Base-by-base conservation (phyloP, 2,329 filamentous ascomycete species). In the Alternaria conjuncta region DNA sequence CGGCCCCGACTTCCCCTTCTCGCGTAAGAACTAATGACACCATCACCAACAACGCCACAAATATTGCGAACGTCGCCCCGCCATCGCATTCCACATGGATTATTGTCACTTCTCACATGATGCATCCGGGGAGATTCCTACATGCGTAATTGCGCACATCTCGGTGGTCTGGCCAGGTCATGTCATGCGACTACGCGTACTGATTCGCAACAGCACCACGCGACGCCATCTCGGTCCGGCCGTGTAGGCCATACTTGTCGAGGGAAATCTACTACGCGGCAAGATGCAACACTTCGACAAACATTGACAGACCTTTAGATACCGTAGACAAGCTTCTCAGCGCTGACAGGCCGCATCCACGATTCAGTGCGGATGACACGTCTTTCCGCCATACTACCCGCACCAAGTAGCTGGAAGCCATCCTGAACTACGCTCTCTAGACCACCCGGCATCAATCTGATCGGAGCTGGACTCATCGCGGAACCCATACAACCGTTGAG, bases 331-430 rank as follows among this genome's bases (percentile, higher is more conserved):
- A 82, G 54, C 68, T 83, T 84, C 68, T 84, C 81, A 0, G 71
- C 80, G 57, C 81, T 81, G 1, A 84, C 70, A 0, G 81, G 79
- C 2, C 66, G 71, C 80, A 83, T 82, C 55, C 75, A 76, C 1
- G 71, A 70, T 54, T 80, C 74, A 1, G 15, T 15, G 3, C 75
- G 72, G 8, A 58, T 45, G 3, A 20, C 57, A n/a, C 55, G 49
- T 10, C 77, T 70, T 13, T 65, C 68, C 1, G 66, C 66, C 32
- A 82, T 75, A 10, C 58, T 63, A 6, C 70, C 70, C 13, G 65
- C 30, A 13, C 72, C 72, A 41, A 53, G 49, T 50, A 75, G 55
- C 43, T 23, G 47, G 47, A 74, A 53, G 13, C 30, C 49, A 75
- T 8, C 71, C 20, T 11, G 69, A 64, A 71, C 65, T 25, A 75